Conservation (phyloP, 345 rosid genomes). For the Lepidium didymum region DNA sequence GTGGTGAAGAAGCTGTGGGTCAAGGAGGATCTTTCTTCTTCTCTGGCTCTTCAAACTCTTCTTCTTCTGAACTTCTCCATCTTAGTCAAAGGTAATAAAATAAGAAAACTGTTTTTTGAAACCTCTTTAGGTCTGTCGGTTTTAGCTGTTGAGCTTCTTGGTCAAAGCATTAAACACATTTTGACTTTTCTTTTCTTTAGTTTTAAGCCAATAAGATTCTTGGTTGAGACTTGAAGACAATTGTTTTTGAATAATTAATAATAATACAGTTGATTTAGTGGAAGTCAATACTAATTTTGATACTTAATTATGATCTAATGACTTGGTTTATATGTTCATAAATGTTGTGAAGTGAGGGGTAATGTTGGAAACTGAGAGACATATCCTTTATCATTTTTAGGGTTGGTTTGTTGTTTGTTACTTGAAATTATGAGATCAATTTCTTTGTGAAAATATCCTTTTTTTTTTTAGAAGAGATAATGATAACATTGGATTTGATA, state of each 20-base stretch:
- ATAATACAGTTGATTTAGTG: not conserved
- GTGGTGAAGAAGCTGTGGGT: constrained; percentile 32
- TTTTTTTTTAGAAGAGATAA: not conserved
- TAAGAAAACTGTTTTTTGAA: not conserved
- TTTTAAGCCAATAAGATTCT: constrained; percentile 5
- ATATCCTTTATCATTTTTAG: constrained; percentile 9
- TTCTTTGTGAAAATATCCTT: not conserved
- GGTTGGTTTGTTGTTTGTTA: constrained; percentile 17
- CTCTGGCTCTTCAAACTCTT: constrained; percentile 44
- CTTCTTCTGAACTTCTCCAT: constrained; percentile 58
- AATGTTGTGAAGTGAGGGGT: constrained; percentile 20
- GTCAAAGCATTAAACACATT: constrained; percentile 6
- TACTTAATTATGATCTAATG: not conserved
- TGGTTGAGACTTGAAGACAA: constrained; percentile 13
- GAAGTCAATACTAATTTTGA: not conserved
- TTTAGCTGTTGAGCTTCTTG: constrained; percentile 13
- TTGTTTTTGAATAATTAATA: constrained; percentile 13
- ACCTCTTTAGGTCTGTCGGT: not conserved
- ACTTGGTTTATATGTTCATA: not conserved
- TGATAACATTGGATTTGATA: constrained; percentile 23
- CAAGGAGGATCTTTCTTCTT: constrained; percentile 39
- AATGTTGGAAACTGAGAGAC: constrained; percentile 32
- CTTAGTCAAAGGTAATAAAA: constrained; percentile 45
- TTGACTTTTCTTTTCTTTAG: constrained; percentile 3
- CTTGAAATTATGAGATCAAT: constrained; percentile 4